Percentiles rank a stretch among this genome's conserved stretches.
Evolutionary conservation across 73 alveolate genomes (phyloP).

Genomic region (Paraurostyla sp.): DNA sequence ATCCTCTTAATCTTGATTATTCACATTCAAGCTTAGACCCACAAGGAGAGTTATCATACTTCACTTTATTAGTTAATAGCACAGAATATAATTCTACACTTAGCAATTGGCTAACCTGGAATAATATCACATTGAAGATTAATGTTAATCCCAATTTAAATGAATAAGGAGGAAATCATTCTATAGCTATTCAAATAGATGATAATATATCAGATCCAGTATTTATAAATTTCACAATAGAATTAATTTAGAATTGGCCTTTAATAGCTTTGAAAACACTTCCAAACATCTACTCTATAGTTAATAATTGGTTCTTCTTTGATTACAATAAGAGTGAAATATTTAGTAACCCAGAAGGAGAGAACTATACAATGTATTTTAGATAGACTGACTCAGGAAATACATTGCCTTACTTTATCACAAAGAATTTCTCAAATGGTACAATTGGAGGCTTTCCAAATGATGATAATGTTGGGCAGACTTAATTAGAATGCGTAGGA

Average conservation of each 20-base stretch:
- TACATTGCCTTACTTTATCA: neutral
- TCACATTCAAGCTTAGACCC: neutral
- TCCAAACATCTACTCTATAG: neutral
- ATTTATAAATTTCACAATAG: conserved; percentile 2
- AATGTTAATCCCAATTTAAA: neutral
- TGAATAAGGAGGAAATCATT: conserved; percentile 4
- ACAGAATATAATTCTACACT: neutral
- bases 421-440: neutral
- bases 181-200: neutral
- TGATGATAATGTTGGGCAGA: neutral
- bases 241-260: neutral
- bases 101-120: neutral
- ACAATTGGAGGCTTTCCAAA: neutral
- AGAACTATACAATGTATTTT: conserved; percentile 23
- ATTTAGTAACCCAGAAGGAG: conserved; percentile 25
- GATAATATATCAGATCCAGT: neutral
- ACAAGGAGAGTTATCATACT: neutral
- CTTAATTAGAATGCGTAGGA: neutral
- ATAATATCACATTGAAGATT: neutral
- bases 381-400: neutral
- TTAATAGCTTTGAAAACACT: neutral
- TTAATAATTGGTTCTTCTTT: neutral
- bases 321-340: conserved; percentile 8
- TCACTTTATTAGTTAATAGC: neutral
- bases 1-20: too few relatives aligned